Conservation (phyloP, 495 filamentous ascomycete species). For the Xylaria venustula region DNA sequence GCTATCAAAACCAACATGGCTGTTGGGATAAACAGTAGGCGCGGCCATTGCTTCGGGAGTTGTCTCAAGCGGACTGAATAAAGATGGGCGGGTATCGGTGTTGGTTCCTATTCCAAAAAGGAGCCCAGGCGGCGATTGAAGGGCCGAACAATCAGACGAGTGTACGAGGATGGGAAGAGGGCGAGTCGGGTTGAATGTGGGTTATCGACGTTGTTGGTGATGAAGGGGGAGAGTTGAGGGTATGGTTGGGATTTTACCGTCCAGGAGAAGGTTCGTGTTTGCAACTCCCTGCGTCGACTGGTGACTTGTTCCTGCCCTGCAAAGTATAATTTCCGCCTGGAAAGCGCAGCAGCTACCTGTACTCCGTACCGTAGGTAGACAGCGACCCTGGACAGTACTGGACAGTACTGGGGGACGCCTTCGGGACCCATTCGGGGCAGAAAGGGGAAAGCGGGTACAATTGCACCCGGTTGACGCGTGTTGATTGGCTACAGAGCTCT, state of each 20-base stretch:
- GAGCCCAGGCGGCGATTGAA: conserved; percentile 32
- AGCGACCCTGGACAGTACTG: no score
- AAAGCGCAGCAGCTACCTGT: conserved; percentile 32
- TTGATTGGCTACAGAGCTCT: conserved; percentile 13
- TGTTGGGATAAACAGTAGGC: conserved; percentile 76
- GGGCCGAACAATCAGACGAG: conserved; percentile 21
- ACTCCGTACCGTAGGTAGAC: no score
- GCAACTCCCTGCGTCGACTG: conserved; percentile 10
- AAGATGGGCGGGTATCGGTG: conserved; percentile 26
- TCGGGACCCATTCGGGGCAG: background rate
- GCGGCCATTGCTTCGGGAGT: conserved; percentile 42
- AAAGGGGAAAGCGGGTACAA: conserved; percentile 10
- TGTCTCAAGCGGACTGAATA: conserved; percentile 20
- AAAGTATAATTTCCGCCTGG: conserved; percentile 49
- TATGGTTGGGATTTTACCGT: conserved; percentile 26
- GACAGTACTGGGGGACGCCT: background rate
- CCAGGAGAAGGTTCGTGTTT: conserved; percentile 29
- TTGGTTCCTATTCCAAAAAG: conserved; percentile 46
- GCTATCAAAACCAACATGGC: conserved; percentile 99
- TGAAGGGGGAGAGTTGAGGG: conserved; percentile 19
- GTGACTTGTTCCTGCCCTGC: conserved; percentile 34
- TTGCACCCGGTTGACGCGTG: background rate
- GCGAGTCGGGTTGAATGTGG: conserved; percentile 14
- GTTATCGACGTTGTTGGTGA: conserved; percentile 22
- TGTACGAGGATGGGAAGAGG: conserved; percentile 8